These are phyloP conservation scores for Dothideomycetes sp. DNA, from an alignment of 2,329 filamentous ascomycete species.

Conservation along the genomic window DNA sequence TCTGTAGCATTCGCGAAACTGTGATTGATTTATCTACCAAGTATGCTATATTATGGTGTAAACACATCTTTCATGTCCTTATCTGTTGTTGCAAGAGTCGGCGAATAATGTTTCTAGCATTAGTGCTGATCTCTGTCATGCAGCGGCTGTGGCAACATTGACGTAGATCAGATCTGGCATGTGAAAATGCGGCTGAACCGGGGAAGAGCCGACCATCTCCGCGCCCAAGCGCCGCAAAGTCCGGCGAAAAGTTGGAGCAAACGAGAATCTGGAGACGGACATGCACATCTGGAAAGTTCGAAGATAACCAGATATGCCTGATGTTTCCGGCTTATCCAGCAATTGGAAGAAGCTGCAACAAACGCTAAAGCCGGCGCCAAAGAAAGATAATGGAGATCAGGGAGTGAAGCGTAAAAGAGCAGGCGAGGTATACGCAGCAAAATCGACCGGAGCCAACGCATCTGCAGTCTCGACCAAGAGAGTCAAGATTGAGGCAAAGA, in stretches of 20 bases:
- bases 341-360: slow-evolving; percentile 75
- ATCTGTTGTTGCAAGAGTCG: background rate
- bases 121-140: too few species aligned
- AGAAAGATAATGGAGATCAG: slow-evolving; percentile 11
- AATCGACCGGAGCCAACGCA: slow-evolving; percentile 6
- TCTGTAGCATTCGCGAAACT: too few species aligned
- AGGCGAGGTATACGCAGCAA: slow-evolving; percentile 11
- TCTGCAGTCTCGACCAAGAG: slow-evolving; percentile 4
- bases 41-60: background rate
- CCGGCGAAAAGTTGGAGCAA: background rate
- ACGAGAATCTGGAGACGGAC: too few species aligned
- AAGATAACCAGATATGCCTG: slow-evolving; percentile 21
- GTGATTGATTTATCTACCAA: too few species aligned
- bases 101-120: background rate
- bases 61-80: too few species aligned
- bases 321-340: slow-evolving; percentile 29
- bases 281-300: too few species aligned
- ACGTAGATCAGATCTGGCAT: slow-evolving; percentile 1
- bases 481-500: slow-evolving; percentile 8
- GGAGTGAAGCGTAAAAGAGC: slow-evolving; percentile 23
- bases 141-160: too few species aligned
- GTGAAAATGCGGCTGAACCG: slow-evolving; percentile 3
- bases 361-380: slow-evolving; percentile 27
- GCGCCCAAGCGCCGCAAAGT: background rate
- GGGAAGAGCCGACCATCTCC: background rate